These are phyloP conservation scores for Sporothrix sp. DNA, from an alignment of 2,329 filamentous ascomycete species.

Conservation along the genomic window DNA sequence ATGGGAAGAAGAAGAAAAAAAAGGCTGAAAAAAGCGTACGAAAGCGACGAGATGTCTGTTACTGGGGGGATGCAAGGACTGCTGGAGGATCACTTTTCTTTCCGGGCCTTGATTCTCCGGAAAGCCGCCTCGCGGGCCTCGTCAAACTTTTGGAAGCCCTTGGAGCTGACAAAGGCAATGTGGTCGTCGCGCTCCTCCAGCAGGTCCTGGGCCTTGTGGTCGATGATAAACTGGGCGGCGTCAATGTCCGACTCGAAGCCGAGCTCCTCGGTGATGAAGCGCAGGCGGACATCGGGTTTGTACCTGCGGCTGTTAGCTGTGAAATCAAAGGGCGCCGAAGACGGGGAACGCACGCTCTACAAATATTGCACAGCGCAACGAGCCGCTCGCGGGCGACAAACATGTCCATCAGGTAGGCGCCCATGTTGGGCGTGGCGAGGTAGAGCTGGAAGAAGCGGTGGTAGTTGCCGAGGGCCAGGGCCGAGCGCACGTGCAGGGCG, in stretches of 20 bases:
- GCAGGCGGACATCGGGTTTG: constrained; percentile 79
- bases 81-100: constrained; percentile 68
- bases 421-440: constrained; percentile 90
- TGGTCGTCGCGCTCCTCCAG: constrained; percentile 68
- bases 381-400: constrained; percentile 92
- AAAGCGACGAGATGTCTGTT: too few species aligned
- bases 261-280: constrained; percentile 91
- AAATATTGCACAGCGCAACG: constrained; percentile 81
- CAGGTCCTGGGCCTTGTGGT: constrained; percentile 64
- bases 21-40: background rate
- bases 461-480: constrained; percentile 88
- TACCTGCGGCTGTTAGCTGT: constrained; percentile 70
- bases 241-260: constrained; percentile 89
- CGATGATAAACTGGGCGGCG: constrained; percentile 81
- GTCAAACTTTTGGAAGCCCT: constrained; percentile 67
- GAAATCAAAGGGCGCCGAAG: background rate
- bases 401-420: constrained; percentile 98
- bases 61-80: background rate
- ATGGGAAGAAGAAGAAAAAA: background rate
- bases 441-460: constrained; percentile 97
- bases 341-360: constrained; percentile 68
- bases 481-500: constrained; percentile 81
- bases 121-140: constrained; percentile 63
- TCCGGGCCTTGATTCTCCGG: constrained; percentile 82
- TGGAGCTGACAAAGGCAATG: constrained; percentile 63